phyloP scores from a whole-genome alignment of 495 filamentous ascomycete genomes.

The Penicillium antarcticum region DNA sequence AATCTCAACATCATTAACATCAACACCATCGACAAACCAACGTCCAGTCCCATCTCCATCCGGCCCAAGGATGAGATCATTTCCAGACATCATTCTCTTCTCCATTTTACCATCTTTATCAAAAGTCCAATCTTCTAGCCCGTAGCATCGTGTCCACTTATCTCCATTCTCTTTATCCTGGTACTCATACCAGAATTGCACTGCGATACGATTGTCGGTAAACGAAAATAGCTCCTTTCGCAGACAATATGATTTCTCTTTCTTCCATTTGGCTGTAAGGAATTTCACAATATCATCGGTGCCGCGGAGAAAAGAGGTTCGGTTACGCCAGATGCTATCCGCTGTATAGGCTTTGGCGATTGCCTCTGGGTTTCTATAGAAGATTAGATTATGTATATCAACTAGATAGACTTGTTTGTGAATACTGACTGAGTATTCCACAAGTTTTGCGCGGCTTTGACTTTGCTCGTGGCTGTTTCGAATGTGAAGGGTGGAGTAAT shows the following conservation, averaged over 20 bases:
- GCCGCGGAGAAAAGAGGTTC: neutral
- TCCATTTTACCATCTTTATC: neutral
- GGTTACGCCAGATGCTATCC: neutral
- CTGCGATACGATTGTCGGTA: neutral
- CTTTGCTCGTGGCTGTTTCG: neutral
- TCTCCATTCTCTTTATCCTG: neutral
- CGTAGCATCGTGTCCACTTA: neutral
- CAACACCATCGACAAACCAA: neutral
- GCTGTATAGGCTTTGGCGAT: neutral
- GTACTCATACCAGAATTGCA: slow-evolving; percentile 1
- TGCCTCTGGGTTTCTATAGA: neutral
- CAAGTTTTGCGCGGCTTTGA: neutral
- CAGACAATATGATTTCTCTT: neutral
- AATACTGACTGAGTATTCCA: neutral
- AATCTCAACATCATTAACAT: neutral
- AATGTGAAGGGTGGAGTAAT: neutral
- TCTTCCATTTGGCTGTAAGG: neutral
- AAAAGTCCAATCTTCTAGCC: neutral
- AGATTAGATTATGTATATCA: neutral
- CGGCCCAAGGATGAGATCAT: neutral
- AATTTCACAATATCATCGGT: neutral
- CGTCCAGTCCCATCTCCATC: neutral
- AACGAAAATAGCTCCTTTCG: neutral
- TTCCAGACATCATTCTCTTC: neutral
- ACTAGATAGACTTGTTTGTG: too few relatives aligned